Conservation (phyloP, 305 asterid genomes). For the Fraxinus platypoda region DNA sequence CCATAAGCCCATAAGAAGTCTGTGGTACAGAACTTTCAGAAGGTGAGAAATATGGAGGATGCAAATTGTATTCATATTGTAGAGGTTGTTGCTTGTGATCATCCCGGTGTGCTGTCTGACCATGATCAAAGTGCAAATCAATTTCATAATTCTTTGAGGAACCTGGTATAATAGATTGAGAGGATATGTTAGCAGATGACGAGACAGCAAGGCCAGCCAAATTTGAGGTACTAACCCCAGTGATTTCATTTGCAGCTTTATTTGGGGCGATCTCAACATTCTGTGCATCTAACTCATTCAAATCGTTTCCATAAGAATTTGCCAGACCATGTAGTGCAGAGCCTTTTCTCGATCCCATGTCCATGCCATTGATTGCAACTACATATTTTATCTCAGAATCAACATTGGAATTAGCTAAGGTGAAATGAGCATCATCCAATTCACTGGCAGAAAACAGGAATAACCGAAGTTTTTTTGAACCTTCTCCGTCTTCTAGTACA, state of each 20-base stretch:
- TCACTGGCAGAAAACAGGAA: slow-evolving; percentile 63
- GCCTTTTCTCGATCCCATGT: slow-evolving; percentile 46
- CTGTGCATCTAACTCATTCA: slow-evolving; percentile 49
- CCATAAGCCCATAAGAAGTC: slow-evolving; percentile 27
- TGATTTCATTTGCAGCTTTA: slow-evolving; percentile 38
- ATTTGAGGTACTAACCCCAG: slow-evolving; percentile 32
- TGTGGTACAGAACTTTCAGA: slow-evolving; percentile 37
- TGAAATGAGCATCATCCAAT: slow-evolving; percentile 62
- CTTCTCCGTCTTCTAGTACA: slow-evolving; percentile 50
- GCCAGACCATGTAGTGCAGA: slow-evolving; percentile 40
- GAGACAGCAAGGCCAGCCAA: slow-evolving; percentile 35
- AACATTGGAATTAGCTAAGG: slow-evolving; percentile 45
- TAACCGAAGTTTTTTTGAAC: slow-evolving; percentile 57
- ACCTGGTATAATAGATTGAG: slow-evolving; percentile 35
- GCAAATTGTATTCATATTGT: slow-evolving; percentile 36
- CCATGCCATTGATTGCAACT: slow-evolving; percentile 72
- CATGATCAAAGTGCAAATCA: slow-evolving; percentile 32
- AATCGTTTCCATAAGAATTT: slow-evolving; percentile 46
- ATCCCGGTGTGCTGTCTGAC: slow-evolving; percentile 30
- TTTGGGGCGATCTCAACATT: slow-evolving; percentile 38
- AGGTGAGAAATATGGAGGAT: slow-evolving; percentile 31
- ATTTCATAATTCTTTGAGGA: slow-evolving; percentile 32
- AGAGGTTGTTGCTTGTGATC: slow-evolving; percentile 36
- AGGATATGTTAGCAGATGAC: slow-evolving; percentile 31
- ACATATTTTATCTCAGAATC: slow-evolving; percentile 67